Percentiles rank a stretch among this genome's conserved stretches.
phyloP scores from a whole-genome alignment of 2,329 filamentous ascomycete species.

The Davidsoniella australis region DNA sequence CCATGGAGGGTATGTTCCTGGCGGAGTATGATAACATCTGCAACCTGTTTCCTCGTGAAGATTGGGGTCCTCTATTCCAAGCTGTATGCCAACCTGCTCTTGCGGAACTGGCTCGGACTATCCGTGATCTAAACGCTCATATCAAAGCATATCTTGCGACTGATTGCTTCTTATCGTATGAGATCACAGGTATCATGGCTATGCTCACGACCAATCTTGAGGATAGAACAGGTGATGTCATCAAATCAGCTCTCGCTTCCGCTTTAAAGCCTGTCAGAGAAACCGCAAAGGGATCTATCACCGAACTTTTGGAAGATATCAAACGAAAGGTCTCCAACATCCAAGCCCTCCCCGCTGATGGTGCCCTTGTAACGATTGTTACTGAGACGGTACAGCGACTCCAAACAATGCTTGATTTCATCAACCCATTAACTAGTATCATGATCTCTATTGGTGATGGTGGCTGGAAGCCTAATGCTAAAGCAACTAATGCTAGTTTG shows the following conservation, averaged over 20 bases:
- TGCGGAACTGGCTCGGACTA: conserved; percentile 65
- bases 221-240: conserved; percentile 55
- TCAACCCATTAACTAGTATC: conserved; percentile 72
- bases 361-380: conserved; percentile 60
- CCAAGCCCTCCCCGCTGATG: conserved; percentile 57
- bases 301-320: conserved; percentile 70
- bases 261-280: conserved; percentile 80
- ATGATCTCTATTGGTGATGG: conserved; percentile 86
- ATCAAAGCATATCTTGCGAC: conserved; percentile 74
- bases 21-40: conserved; percentile 86
- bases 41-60: conserved; percentile 68
- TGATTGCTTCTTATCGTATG: conserved; percentile 89
- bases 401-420: conserved; percentile 72
- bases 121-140: conserved; percentile 77
- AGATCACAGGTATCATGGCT: conserved; percentile 82
- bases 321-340: conserved; percentile 50
- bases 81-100: conserved; percentile 63
- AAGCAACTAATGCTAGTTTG: conserved; percentile 42
- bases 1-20: conserved; percentile 71
- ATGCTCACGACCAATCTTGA: conserved; percentile 65
- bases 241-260: conserved; percentile 68
- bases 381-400: conserved; percentile 73
- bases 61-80: conserved; percentile 66
- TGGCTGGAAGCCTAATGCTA: conserved; percentile 55
- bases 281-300: conserved; percentile 73